Evolutionary conservation across 768 basidiomycete species (phyloP), one percentile per base, ranked within the genome.

Genomic region (Suillus decipiens): DNA sequence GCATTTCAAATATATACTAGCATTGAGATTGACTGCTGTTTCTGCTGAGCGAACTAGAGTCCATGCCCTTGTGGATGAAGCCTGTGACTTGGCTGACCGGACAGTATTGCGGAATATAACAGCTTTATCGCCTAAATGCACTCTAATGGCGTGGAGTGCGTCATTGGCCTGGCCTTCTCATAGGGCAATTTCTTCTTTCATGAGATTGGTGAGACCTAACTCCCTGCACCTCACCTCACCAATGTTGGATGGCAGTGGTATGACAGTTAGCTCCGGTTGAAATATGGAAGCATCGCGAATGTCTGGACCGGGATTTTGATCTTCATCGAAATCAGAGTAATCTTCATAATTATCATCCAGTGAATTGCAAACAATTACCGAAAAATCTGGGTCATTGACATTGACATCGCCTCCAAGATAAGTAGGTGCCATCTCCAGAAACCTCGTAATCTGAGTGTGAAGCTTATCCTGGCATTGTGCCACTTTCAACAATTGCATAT

Each of bases 111-210:
- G 9, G 36, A 56, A 64, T 7, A 64, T 41, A 14, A 64, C 54
- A 10, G 67, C 57, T 42, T 68, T 69, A 28, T 69, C 31, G 1
- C 59, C 61, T 4, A 69, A 43, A 7, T 61, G 45, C 5, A 60
- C 12, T 14, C 61, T 4, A 10, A 69, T 22, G 1, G 45, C 48
- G 1, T 70, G 58, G 10, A 70, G 61, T 12, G 62, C 51, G 37
- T 70, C 67, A 59, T 70, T 70, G 10, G 67, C 69, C n/a, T 68
- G 63, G 4, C 62, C 61, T 48, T 62, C 39, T 3, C 43, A 0
- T 2, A 68, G 62, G n/a, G 58, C 14, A 17, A 56, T 36, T 41
- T 70, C 68, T 50, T 62, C 55, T 11, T 55, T 19, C 17, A 58
- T 57, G 4, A 68, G 33, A 10, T 36, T 3, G 5, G 11, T 43